Evolutionary conservation across 371 early-diverging fungal genomes (phyloP).

Genomic region (Syncephalis fuscata): DNA sequence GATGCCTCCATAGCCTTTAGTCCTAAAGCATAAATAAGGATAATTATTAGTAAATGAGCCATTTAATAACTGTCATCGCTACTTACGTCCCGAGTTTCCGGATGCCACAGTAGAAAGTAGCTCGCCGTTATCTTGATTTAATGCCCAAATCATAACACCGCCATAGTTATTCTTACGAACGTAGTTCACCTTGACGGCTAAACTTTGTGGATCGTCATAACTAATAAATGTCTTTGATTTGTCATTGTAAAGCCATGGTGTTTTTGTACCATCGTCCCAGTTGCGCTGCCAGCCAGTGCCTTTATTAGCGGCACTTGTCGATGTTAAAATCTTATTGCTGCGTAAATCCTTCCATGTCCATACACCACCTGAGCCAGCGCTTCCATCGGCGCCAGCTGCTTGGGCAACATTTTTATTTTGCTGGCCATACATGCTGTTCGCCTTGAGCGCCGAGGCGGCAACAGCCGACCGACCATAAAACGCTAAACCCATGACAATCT

Average conservation of each 20-base stretch:
- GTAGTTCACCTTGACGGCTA: constrained; percentile 33
- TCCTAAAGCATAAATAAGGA: too few species aligned
- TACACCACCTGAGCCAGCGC: constrained; percentile 17
- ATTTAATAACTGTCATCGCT: too few species aligned
- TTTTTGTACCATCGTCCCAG: constrained; percentile 40
- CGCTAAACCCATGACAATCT: constrained; percentile 36
- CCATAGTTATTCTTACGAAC: constrained; percentile 25
- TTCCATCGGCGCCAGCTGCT: constrained; percentile 11
- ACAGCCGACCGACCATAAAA: constrained; percentile 37
- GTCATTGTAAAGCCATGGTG: constrained; percentile 51
- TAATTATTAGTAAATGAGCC: too few species aligned
- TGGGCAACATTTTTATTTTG: constrained; percentile 6
- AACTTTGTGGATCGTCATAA: constrained; percentile 41
- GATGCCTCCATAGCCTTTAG: too few species aligned
- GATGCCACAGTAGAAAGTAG: constrained; percentile 5
- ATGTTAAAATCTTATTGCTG: constrained; percentile 18
- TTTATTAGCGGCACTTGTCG: constrained; percentile 17
- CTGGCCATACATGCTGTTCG: constrained; percentile 5
- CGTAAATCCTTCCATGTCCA: constrained; percentile 52
- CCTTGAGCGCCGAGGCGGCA: constrained; percentile 6
- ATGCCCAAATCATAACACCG: constrained; percentile 46
- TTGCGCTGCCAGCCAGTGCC: constrained; percentile 22
- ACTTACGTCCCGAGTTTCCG: too few species aligned
- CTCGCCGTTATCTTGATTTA: constrained; percentile 26
- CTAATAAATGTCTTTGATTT: constrained; percentile 29